Evolutionary conservation across 768 basidiomycete genomes (phyloP), one percentile per base, ranked within the genome.

Genomic region (Russula sp.): DNA sequence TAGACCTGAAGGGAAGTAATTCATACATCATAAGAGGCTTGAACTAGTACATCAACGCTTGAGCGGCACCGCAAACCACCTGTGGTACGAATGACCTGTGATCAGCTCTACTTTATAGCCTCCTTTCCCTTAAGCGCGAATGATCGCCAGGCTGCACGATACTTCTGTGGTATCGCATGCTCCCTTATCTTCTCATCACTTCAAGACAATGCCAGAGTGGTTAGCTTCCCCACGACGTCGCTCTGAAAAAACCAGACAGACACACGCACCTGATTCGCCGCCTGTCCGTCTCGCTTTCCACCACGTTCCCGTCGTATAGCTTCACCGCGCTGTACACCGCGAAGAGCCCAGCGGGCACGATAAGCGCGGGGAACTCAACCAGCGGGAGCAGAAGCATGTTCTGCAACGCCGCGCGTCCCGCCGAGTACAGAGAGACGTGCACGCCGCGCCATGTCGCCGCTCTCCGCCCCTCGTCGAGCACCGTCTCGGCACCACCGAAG

Each of bases 381-480:
- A 67, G 45, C 20, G 66, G 66, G 42, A 67, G 64, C 7, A 65
- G 42, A 32, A 67, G 51, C 64, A 65, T 65, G 6, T 67, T 67
- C 58, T 67, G 60, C 35, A 67, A 22, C 34, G 66, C 66, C 9
- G 58, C 46, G 32, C 47, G 53, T 9, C 60, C 59, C 8, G 66
- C 66, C 18, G 55, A 58, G 35, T 62, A 67, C 11, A 65, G 18
- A 25, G 66, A 67, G 2, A 65, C 60, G 55, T 67, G 66, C 20
- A 61, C 54, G 35, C 66, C 66, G n/a, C 64, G 64, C 56, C 66
- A 65, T 13, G 66, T 67, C 25, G 56, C 64, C 16, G 55, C 64
- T 22, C 58, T 35, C 20, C 22, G 32, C 13, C 55, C 61, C 32
- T 42, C 61, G 20, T 57, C 61, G n/a, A 58, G 61, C 50, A 22